Evolutionary conservation across 768 basidiomycete species (phyloP), one percentile per base, ranked within the genome.

Genomic region (Chalciporus chontae): DNA sequence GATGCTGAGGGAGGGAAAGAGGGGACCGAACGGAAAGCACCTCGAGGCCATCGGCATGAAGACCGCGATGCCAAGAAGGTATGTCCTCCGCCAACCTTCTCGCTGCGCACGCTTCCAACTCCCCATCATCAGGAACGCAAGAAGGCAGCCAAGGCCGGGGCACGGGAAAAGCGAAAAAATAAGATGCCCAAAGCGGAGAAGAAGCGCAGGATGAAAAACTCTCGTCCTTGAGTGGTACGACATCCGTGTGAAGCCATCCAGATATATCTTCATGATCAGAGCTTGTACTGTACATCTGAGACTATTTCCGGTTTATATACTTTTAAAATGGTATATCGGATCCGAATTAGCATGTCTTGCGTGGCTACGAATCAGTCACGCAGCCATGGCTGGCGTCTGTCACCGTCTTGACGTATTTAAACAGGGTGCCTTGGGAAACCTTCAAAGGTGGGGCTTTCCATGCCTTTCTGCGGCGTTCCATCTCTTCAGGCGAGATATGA

Each of bases 171-270:
- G 67, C 78, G 95, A 53, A 91, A 93, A 69, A 76, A 80, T 58
- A 98, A 98, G 73, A 92, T 97, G 77, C 90, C 94, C 40, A 98
- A 98, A 65, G 83, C 87, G 37, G 92, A 95, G 70, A 98, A 97
- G 76, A 91, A 91, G 73, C 79, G 83, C 37, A 80, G 79, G 55
- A 77, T 97, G 59, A 96, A 91, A 60, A 57, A 63, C 65, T 40
- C 69, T 60, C 50, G 55, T 41, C 55, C 56, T 49, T 57, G 58
- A 61, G 32, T 52, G 37, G 18, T 29, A 51, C 51, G 48, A 53
- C 52, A 47, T 29, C 32, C 45, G 55, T 53, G 56, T 47, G 52
- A 62, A 51, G 45, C 32, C 39, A 40, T 24, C 32, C 52, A 49
- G 27, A 47, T 52, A 42, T 41, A 42, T 41, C 34, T 36, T 36